Evolutionary conservation across 2,329 filamentous ascomycete species (phyloP), one percentile per base, ranked within the genome.

Genomic region (Mollisiaceae sp.): DNA sequence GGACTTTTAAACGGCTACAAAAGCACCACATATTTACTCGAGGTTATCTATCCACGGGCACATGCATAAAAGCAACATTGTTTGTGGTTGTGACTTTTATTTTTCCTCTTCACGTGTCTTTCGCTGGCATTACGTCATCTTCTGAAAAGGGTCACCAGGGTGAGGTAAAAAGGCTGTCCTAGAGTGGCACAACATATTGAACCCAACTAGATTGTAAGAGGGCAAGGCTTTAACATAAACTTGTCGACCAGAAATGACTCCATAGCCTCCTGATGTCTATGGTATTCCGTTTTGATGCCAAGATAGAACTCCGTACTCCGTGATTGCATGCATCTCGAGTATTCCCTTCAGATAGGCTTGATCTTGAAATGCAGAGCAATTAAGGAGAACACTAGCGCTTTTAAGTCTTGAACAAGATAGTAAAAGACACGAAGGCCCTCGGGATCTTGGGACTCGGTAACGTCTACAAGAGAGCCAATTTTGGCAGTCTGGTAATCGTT

Each of bases 341-440:
- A 50, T 45, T 39, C 45, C 55, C 39, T 55, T 50, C 76, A 91
- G 72, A 92, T 92, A 2, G 89, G 89, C 82, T 92, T 92, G 78
- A 92, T 92, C 90, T 99, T 99, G 84, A 99, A 99, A 81, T 99
- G 95, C 69, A 99, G 85, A 2, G 93, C 92, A 74, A 98, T 99
- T 70, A 99, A 81, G 62, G 94, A 97, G 79, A 99, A 99, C 2
- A 99, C 93, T 43, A 99, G 83, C 0, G 95, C 95, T 81, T 98
- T 99, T 32, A 99, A 82, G 77, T 99, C 95, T 77, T 99, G 95
- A 5, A 98, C 94, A 8, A 99, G 89, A 77, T 99, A 99, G 83
- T 99, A 99, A 80, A 99, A 99, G 2, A 99, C 95, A 59, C 95
- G 89, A 14, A 99, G 86, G 36, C 95, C 95, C 80, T 99, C 95